These are phyloP conservation scores for Blastomyces percursus DNA, from an alignment of 2,329 filamentous ascomycete genomes.

Conservation along the genomic window DNA sequence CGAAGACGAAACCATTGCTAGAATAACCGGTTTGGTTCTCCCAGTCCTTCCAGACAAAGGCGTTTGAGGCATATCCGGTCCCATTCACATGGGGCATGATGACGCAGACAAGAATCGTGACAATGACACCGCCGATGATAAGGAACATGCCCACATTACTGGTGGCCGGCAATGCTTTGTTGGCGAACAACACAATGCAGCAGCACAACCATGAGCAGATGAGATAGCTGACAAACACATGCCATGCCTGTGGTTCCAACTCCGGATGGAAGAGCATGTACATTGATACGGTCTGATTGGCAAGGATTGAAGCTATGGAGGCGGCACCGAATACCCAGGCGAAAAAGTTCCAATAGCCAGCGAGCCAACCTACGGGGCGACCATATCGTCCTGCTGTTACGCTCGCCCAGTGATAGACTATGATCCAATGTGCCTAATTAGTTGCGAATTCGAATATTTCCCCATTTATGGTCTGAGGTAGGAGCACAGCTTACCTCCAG, in stretches of 20 bases:
- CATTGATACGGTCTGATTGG: conserved; percentile 51
- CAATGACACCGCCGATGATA: conserved; percentile 42
- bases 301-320: conserved; percentile 48
- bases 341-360: conserved; percentile 36
- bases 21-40: conserved; percentile 35
- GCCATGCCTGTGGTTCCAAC: conserved; percentile 45
- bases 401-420: conserved; percentile 52
- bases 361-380: conserved; percentile 39
- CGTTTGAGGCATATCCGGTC: conserved; percentile 36
- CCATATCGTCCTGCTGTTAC: conserved; percentile 48
- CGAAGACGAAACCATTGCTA: conserved; percentile 51
- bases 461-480: background rate
- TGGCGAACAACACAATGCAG: conserved; percentile 45
- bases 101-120: conserved; percentile 44
- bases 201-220: conserved; percentile 46
- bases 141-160: conserved; percentile 48
- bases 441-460: background rate
- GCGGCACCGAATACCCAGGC: conserved; percentile 53
- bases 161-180: conserved; percentile 42
- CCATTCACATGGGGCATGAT: conserved; percentile 42
- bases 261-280: conserved; percentile 49
- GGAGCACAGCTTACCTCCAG: conserved; percentile 32
- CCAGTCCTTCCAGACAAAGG: conserved; percentile 48
- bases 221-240: conserved; percentile 49
- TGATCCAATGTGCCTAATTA: background rate